Conservation (phyloP, 305 asterid genomes). For the Salvia sclarea region DNA sequence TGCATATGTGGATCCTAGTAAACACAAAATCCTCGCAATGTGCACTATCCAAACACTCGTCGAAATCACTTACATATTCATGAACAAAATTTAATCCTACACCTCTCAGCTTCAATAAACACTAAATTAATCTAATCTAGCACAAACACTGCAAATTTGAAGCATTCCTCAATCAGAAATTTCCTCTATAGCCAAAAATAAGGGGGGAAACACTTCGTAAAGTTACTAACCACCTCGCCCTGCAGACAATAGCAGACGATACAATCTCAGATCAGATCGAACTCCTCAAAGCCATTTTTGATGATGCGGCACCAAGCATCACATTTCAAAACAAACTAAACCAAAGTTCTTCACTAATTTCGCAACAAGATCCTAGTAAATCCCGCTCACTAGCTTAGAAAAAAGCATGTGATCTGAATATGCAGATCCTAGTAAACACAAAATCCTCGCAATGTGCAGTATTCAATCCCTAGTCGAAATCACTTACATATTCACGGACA, state of each 20-base stretch:
- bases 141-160: not conserved
- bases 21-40: conserved; percentile 2
- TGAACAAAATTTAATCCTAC: not conserved
- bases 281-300: conserved; percentile 12
- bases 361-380: not conserved
- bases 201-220: no score
- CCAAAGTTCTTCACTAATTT: not conserved
- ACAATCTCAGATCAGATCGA: conserved; percentile 19
- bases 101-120: not conserved
- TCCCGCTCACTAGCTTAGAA: not conserved
- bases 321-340: not conserved
- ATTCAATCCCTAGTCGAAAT: not conserved
- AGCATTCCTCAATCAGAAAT: conserved; percentile 5
- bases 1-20: not conserved
- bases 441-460: conserved; percentile 4
- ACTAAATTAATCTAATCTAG: not conserved
- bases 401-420: not conserved
- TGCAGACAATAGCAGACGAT: conserved; percentile 39
- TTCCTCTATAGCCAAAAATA: not conserved
- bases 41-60: conserved; percentile 2
- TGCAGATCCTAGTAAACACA: not conserved
- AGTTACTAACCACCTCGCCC: conserved; percentile 99
- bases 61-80: not conserved
- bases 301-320: conserved; percentile 11
- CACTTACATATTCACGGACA: not conserved